Conservation (phyloP, 1,284 basidiomycete species). For the Ganoderma lingzhi region DNA sequence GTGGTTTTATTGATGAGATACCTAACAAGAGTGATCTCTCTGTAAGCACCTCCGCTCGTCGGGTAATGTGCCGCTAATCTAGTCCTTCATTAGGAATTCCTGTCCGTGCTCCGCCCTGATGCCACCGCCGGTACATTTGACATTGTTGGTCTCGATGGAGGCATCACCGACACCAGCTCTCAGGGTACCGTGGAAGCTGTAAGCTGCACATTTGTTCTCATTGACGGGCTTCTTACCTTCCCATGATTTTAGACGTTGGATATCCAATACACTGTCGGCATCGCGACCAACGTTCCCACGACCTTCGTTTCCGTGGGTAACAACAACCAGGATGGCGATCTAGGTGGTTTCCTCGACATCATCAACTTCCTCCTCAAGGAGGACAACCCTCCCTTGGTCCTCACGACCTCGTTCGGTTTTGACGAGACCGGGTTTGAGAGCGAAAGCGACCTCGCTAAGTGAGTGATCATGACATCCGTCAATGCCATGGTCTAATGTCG, state of each 20-base stretch:
- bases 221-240: neutral
- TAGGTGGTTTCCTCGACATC: conserved; percentile 41
- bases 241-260: conserved; percentile 52
- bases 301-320: conserved; percentile 34
- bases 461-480: conserved; percentile 57
- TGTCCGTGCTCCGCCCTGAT: conserved; percentile 55
- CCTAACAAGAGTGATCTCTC: conserved; percentile 59
- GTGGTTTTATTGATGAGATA: conserved; percentile 62
- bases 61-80: neutral
- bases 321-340: conserved; percentile 32
- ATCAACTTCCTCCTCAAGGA: conserved; percentile 42
- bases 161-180: conserved; percentile 46
- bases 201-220: conserved; percentile 19
- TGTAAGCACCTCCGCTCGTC: conserved; percentile 33
- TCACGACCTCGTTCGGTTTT: conserved; percentile 60
- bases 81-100: conserved; percentile 52
- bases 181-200: conserved; percentile 33
- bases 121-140: conserved; percentile 43
- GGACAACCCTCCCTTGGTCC: conserved; percentile 42
- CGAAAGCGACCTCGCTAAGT: conserved; percentile 55
- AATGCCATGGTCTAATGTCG: neutral
- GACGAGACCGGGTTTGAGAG: conserved; percentile 58
- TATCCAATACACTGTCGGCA: conserved; percentile 67
- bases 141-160: conserved; percentile 32
- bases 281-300: conserved; percentile 57